Percentiles rank a stretch among this genome's conserved stretches.
phyloP scores from a whole-genome alignment of 2,329 filamentous ascomycete genomes.

The Whalleya microplaca region DNA sequence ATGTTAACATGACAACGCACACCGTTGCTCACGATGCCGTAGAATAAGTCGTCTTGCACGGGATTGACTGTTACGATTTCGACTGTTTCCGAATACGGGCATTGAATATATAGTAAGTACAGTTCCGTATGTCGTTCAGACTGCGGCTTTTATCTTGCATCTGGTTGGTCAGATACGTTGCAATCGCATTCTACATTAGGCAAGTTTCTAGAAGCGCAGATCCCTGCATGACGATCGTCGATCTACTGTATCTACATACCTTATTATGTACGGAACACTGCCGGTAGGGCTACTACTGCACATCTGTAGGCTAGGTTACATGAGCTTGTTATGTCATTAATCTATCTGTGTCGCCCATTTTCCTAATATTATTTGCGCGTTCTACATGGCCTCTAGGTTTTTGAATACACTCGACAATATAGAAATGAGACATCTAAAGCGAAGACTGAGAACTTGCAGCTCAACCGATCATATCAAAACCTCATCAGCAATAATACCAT shows the following conservation, averaged over 20 bases:
- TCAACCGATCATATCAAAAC: no score
- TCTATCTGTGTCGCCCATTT: neutral
- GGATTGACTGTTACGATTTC: neutral
- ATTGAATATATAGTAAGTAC: neutral
- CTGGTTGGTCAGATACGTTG: no score
- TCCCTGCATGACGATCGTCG: conserved; percentile 18
- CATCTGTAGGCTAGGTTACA: no score
- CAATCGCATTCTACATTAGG: neutral
- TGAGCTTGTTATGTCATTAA: neutral
- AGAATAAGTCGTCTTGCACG: neutral
- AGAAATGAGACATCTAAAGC: no score
- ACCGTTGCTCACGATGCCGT: neutral
- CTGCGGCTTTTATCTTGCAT: neutral
- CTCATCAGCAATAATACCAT: no score
- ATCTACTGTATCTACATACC: neutral
- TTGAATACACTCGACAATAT: no score
- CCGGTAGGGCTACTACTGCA: no score
- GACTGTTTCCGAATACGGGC: neutral
- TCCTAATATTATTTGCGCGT: no score
- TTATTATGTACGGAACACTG: no score
- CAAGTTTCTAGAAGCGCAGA: conserved; percentile 17
- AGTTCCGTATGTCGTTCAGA: neutral
- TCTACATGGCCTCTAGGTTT: no score
- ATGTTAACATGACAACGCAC: neutral
- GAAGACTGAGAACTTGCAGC: no score